phyloP scores from a whole-genome alignment of 192 early-diverging fungal genomes.

The Pilobolus umbonatus region DNA sequence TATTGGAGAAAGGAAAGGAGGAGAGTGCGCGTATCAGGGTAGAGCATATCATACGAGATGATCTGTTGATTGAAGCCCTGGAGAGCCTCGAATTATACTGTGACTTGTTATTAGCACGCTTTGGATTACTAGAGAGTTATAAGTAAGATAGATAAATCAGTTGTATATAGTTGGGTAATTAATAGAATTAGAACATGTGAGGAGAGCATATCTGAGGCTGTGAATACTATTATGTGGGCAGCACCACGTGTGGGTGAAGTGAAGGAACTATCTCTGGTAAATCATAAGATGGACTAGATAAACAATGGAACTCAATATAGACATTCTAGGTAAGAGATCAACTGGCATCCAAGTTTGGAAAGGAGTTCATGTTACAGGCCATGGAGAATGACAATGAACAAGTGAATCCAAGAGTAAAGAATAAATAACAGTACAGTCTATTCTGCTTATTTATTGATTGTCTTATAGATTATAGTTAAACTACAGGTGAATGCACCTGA shows the following conservation, averaged over 20 bases:
- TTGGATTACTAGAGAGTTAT: conserved; percentile 80
- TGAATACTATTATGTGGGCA: conserved; percentile 89
- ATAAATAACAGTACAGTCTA: background rate
- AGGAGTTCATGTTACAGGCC: conserved; percentile 69
- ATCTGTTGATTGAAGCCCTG: conserved; percentile 87
- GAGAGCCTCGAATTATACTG: conserved; percentile 92
- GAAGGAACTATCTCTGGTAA: conserved; percentile 67
- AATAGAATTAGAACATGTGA: conserved; percentile 58
- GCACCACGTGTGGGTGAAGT: conserved; percentile 75
- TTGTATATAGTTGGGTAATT: background rate
- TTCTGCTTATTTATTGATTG: background rate
- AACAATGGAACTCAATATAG: background rate
- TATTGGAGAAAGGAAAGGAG: conserved; percentile 79
- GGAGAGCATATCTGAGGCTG: conserved; percentile 77
- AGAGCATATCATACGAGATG: conserved; percentile 93
- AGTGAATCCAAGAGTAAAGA: conserved; percentile 68
- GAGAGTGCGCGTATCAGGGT: conserved; percentile 85
- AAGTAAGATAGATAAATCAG: conserved; percentile 41
- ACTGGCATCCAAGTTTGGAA: conserved; percentile 77
- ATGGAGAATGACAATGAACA: conserved; percentile 68
- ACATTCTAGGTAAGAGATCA: conserved; percentile 63
- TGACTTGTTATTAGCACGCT: conserved; percentile 82
- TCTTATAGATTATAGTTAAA: conserved; percentile 71
- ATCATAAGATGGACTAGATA: background rate
- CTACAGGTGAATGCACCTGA: conserved; percentile 77